Evolutionary conservation across 352 stramenopile genomes (phyloP), one percentile per base, ranked within the genome.

Genomic region (Peronospora destructor): DNA sequence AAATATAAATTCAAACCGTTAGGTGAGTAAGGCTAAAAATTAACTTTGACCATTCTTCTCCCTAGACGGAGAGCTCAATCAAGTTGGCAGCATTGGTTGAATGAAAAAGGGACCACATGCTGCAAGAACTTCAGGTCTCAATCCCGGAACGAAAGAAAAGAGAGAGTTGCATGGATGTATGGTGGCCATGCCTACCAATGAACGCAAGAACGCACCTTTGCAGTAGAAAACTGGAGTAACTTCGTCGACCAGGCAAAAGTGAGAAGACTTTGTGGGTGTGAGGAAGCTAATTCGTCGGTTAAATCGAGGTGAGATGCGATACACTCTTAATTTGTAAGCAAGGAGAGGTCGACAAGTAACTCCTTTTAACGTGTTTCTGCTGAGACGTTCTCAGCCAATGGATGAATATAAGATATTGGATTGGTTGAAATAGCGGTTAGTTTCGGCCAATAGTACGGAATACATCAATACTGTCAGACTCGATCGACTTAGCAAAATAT

Each of bases 211-310:
- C 58, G 58, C 53, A 66, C 58, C 58, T 61, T 60, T 66, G 46
- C 30, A 51, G 58, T 47, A 53, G 50, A 59, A 65, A 62, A 51
- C 58, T 62, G 41, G 58, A 77, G 59, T 73, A 70, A 67, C 64
- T 76, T 74, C 73, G 66, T 79, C 79, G 64, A 73, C 67, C 70
- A 82, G 70, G 75, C 72, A 84, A 84, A 83, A 78, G 71, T 76
- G 66, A 73, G 36, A 19, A 30, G 53, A 35, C 39, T 8, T 11
- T 32, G 34, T 50, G 44, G 29, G 12, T 16, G 37, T 6, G 14
- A 25, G 33, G 2, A 12, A 4, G 17, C 34, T 61, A 61, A 61
- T 53, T 65, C 42, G 45, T 35, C 21, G 40, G 14, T 7, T 45
- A 57, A 65, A 65, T 53, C 51, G 23, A 45, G 56, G 45, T 56